Evolutionary conservation across 352 stramenopile genomes (phyloP), one percentile per base, ranked within the genome.

Genomic region (Globisporangium nunn): DNA sequence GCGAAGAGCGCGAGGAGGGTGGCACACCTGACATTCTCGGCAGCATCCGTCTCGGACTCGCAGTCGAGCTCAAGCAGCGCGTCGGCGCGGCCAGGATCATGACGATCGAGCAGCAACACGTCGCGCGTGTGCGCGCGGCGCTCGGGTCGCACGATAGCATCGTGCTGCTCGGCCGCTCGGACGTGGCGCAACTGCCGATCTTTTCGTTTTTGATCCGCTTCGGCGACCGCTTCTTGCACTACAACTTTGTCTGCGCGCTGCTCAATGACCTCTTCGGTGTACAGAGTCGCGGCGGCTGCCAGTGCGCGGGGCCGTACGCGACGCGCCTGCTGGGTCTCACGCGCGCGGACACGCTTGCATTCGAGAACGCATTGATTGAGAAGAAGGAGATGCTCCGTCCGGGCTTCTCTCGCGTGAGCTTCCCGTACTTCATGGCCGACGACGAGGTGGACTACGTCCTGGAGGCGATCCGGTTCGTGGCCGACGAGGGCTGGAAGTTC

Each of bases 191-290:
- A 33, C 72, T 98, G n/a, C 94, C 95, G 1, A 96, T 98, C 30
- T 96, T 98, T 64, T 98, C 94, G 2, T 98, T 98, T 58, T 67
- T 98, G 11, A 80, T 98, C 35, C 80, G 82, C 35, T 94, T 81
- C 39, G 78, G 80, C 0, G 67, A 82, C 31, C 60, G 88, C 15
- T 98, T 98, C 68, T 67, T 99, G 41, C 97, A 99, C 68, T 98
- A 97, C 75, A 98, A 99, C 66, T 99, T 98, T 58, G 96, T 99
- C 12, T 98, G 90, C 56, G 93, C 95, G 18, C 70, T 99, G 50
- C 71, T 99, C 2, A 99, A 98, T 64, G 97, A 99, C 74, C 62
- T 99, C 4, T 99, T 99, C 70, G 97, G 97, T 4, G 87, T 99
- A 28, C 96, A 79, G 44, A 72, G 65, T 4, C 60, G 72, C 18